Conservation (phyloP, 495 filamentous ascomycete genomes). For the Talaromyces trachyspermus region DNA sequence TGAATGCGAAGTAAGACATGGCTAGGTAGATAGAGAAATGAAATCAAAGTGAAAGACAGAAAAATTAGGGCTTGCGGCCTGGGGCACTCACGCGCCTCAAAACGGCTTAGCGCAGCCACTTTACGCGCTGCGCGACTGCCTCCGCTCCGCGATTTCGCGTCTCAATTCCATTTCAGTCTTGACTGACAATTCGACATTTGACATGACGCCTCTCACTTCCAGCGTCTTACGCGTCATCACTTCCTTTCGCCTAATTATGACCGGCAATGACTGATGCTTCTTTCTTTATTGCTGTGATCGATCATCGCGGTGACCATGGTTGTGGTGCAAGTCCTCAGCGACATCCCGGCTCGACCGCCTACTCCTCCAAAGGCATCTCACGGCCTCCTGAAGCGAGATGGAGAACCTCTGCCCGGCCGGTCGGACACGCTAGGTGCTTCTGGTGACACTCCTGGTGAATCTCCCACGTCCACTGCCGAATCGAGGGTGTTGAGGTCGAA, state of each 20-base stretch:
- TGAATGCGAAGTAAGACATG: too few relatives aligned
- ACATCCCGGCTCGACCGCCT: conserved; percentile 48
- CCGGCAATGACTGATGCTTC: conserved; percentile 1
- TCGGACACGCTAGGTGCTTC: conserved; percentile 31
- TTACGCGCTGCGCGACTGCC: conserved; percentile 4
- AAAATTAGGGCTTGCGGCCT: neutral
- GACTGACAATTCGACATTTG: too few relatives aligned
- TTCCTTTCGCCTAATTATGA: neutral
- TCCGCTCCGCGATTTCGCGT: conserved; percentile 7
- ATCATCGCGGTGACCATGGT: neutral
- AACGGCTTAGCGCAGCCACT: conserved; percentile 2
- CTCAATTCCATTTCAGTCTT: neutral
- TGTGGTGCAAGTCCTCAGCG: conserved; percentile 44
- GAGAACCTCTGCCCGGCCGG: conserved; percentile 19
- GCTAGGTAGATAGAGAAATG: too few relatives aligned
- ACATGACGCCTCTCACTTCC: too few relatives aligned
- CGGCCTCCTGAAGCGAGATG: conserved; percentile 20
- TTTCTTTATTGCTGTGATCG: neutral
- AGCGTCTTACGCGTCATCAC: neutral
- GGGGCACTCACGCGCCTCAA: neutral
- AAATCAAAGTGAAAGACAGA: neutral
- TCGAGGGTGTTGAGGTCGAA: conserved; percentile 30
- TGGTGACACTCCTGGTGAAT: conserved; percentile 41
- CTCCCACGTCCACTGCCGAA: conserved; percentile 36
- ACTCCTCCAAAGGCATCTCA: conserved; percentile 55